Conservation (phyloP, 441 rosid genomes). For the Arabidopsis hybrid region DNA sequence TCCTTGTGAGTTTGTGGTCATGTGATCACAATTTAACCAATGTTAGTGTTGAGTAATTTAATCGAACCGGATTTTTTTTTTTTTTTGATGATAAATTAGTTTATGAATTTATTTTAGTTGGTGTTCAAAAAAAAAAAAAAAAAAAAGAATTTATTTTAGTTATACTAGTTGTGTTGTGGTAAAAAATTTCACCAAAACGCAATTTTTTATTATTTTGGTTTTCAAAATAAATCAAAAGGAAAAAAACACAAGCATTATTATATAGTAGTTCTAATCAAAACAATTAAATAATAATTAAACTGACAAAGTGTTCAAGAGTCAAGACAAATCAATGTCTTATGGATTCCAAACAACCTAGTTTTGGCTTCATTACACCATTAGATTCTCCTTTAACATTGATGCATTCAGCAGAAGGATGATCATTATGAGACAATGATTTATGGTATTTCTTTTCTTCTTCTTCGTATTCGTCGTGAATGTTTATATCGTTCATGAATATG, state of each 20-base stretch:
- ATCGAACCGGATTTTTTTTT: too few relatives aligned
- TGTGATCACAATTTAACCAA: not conserved
- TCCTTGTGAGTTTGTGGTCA: too few relatives aligned
- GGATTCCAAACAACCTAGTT: slow-evolving; percentile 35
- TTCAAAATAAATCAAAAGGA: not conserved
- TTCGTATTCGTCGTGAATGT: slow-evolving; percentile 21
- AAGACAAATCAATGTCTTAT: not conserved
- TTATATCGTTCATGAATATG: slow-evolving; percentile 44
- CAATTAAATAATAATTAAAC: not conserved
- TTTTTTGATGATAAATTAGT: too few relatives aligned
- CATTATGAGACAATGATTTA: not conserved
- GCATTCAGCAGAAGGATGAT: slow-evolving; percentile 41
- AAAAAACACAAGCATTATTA: not conserved
- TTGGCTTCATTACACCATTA: slow-evolving; percentile 38
- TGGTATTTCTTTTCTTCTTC: not conserved
- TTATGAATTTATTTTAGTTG: too few relatives aligned
- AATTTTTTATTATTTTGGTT: not conserved
- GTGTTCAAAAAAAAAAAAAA: too few relatives aligned
- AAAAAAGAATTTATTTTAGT: too few relatives aligned
- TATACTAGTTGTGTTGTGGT: too few relatives aligned
- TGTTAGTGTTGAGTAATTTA: not conserved
- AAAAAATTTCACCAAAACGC: not conserved
- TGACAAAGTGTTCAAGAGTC: not conserved
- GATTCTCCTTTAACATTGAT: slow-evolving; percentile 48
- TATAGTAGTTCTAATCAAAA: not conserved